These are phyloP conservation scores for Pyropia haitanensis DNA, from an alignment of 23 red algal genomes.

Conservation along the genomic window DNA sequence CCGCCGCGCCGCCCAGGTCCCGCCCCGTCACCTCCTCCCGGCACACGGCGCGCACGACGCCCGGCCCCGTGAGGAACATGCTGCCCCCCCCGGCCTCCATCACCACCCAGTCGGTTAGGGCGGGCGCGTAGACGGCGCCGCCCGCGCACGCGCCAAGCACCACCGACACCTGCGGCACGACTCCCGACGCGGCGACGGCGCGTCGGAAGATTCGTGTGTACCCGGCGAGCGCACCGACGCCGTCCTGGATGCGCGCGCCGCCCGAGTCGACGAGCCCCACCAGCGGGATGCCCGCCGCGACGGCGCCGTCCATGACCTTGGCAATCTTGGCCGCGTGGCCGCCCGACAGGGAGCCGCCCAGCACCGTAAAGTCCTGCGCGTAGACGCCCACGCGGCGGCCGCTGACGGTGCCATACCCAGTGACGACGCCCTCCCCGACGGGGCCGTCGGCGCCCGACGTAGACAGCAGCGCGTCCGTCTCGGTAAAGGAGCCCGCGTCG, in stretches of 20 bases:
- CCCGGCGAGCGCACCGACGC: conserved; percentile 32
- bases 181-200: conserved; percentile 28
- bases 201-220: conserved; percentile 40
- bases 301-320: conserved; percentile 44
- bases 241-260: conserved; percentile 48
- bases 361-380: conserved; percentile 49
- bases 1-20: conserved; percentile 28
- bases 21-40: conserved; percentile 28
- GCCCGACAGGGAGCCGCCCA: conserved; percentile 28
- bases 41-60: conserved; percentile 16
- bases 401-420: conserved; percentile 28
- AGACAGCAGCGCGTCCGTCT: conserved; percentile 21
- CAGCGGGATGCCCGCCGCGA: conserved; percentile 20
- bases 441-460: conserved; percentile 5
- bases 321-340: conserved; percentile 38
- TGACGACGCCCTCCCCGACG: conserved; percentile 39
- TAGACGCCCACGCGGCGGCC: conserved; percentile 35
- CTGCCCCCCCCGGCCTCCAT: conserved; percentile 11
- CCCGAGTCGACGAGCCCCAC: conserved; percentile 45
- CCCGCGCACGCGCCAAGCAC: conserved; percentile 48
- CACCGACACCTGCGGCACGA: conserved; percentile 45
- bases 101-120: conserved; percentile 46
- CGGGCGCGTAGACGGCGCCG: conserved; percentile 53
- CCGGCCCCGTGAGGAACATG: conserved; percentile 59
- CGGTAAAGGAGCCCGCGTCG: conserved; percentile 34